Percentiles rank a stretch among this genome's conserved stretches.
phyloP scores from a whole-genome alignment of 495 filamentous ascomycete genomes.

The Lasiosphaeris hirsuta region DNA sequence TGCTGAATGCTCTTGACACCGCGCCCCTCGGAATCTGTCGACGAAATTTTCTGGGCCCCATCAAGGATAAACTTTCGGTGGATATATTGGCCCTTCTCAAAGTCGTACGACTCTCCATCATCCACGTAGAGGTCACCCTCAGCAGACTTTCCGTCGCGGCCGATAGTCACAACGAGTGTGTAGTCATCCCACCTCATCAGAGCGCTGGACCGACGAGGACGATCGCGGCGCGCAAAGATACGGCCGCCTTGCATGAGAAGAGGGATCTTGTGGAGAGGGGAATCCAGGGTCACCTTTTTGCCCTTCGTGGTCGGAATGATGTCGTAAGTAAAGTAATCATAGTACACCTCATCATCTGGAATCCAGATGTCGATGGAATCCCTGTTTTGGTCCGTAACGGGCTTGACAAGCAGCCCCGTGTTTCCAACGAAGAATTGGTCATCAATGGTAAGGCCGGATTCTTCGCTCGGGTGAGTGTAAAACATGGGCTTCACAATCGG shows the following conservation, averaged over 20 bases:
- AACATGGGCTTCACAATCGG: constrained; percentile 90
- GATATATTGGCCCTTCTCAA: constrained; percentile 78
- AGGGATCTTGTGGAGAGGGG: constrained; percentile 81
- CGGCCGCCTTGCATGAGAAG: constrained; percentile 89
- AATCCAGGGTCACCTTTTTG: constrained; percentile 61
- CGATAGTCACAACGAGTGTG: constrained; percentile 78
- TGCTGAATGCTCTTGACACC: constrained; percentile 58
- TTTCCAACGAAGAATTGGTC: constrained; percentile 89
- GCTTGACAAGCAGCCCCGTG: constrained; percentile 85
- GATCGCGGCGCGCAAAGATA: constrained; percentile 85
- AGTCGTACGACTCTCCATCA: constrained; percentile 91
- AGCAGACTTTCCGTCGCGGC: constrained; percentile 61
- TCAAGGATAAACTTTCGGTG: constrained; percentile 69
- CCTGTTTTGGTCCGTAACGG: constrained; percentile 72
- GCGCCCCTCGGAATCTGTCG: constrained; percentile 48
- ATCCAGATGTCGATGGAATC: constrained; percentile 77
- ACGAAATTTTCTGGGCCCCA: constrained; percentile 49
- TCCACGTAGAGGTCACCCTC: constrained; percentile 85
- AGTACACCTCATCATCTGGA: constrained; percentile 82
- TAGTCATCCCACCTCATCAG: constrained; percentile 94
- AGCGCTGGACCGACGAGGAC: constrained; percentile 75
- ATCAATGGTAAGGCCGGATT: constrained; percentile 80
- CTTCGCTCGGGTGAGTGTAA: constrained; percentile 85
- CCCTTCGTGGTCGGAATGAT: constrained; percentile 63
- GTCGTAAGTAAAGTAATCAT: constrained; percentile 87